Base-by-base conservation (phyloP, 345 rosid genomes). In the Acer saccharum region DNA sequence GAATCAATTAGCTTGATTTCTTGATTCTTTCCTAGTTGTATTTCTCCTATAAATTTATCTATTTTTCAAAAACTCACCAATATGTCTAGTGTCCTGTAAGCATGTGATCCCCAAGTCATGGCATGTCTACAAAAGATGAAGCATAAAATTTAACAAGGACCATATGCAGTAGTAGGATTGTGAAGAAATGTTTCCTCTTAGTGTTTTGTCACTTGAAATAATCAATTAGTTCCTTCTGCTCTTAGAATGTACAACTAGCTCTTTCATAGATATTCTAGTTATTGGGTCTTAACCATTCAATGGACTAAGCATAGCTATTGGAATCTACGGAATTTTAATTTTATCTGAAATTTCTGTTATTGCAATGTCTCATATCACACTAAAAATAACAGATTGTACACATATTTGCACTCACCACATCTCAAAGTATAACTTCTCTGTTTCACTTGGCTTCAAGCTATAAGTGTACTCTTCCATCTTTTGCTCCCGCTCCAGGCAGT, bases 401-500 rank as follows among this genome's bases (percentile, higher is more conserved):
- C 60, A 71, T 39, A 71, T 62, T 63, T 68, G 73, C 18, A 77
- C 90, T 88, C 62, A 93, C 93, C 84, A 63, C 68, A 84, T 88
- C 41, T 83, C 84, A 70, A 78, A 64, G 69, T 76, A 76, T 29
- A 74, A 80, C 79, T 81, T 87, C 60, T 87, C 90, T 77, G 85
- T 68, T 32, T 79, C 76, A 68, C 65, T 65, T 57, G 87, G 89
- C 87, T 88, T 88, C 89, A 94, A 83, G 83, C 76, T 85, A 81
- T 94, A 91, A 2, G 78, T 46, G 54, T 87, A 92, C 84, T 94
- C 97, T n/a, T 75, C 80, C 84, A 91, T 68, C 81, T 87, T 90
- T 67, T 87, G 75, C 78, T 86, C 90, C 69, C 70, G 80, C 77
- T 84, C 85, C 84, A 91, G 75, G 79, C 92, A 91, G 66, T 91